Evolutionary conservation across 2,329 filamentous ascomycete species (phyloP).

Genomic region (Colletotrichum abscissum): DNA sequence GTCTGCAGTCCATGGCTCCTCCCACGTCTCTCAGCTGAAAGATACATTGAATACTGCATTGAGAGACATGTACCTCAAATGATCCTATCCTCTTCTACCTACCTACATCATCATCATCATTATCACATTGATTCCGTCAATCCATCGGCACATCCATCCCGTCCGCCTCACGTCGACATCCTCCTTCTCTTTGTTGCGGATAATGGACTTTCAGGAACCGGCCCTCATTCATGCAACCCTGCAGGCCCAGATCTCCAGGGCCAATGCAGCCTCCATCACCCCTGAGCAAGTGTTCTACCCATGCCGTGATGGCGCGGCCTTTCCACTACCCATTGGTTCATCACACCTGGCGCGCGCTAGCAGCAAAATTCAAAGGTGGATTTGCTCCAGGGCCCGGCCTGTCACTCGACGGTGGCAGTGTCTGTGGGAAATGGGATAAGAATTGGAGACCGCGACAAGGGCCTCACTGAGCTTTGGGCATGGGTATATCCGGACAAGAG

Average conservation of each 20-base stretch:
- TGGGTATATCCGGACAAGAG: constrained; percentile 6
- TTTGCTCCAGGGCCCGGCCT: constrained; percentile 26
- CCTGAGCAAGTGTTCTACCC: constrained; percentile 26
- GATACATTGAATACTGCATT: neutral
- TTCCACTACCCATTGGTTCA: constrained; percentile 20
- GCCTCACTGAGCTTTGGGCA: constrained; percentile 4
- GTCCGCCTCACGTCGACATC: neutral
- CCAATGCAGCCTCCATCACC: constrained; percentile 9
- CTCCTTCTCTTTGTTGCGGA: neutral
- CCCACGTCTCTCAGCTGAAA: neutral
- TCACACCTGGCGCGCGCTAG: constrained; percentile 30
- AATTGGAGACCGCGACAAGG: constrained; percentile 12
- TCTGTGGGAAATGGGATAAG: constrained; percentile 28
- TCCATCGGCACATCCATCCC: neutral
- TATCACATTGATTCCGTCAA: neutral
- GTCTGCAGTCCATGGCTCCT: neutral
- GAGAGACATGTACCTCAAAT: no score
- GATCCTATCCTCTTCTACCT: no score
- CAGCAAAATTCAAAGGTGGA: constrained; percentile 30
- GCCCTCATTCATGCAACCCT: neutral
- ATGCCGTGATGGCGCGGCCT: constrained; percentile 31
- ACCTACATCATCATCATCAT: neutral
- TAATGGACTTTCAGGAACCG: neutral
- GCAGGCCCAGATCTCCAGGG: constrained; percentile 14
- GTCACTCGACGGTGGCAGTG: constrained; percentile 33